Percentiles rank a stretch among this genome's conserved stretches.
These are phyloP conservation scores for Plenodomus biglobosus DNA, from an alignment of 2,329 filamentous ascomycete genomes.

Conservation along the genomic window DNA sequence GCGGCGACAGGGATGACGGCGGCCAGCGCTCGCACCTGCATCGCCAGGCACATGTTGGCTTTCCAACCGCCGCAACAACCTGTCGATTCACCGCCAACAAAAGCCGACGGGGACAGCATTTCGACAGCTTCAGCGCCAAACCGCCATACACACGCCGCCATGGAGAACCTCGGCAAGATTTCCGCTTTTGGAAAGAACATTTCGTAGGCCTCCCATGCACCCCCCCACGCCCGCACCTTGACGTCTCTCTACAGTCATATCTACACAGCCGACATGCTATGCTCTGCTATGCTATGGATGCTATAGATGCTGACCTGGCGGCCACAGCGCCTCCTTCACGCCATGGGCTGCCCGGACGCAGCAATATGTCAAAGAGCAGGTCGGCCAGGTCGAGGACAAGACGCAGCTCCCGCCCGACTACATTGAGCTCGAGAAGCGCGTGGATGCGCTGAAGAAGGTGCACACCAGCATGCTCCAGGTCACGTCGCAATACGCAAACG, in stretches of 20 bases:
- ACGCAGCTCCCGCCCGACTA: slow-evolving; percentile 97
- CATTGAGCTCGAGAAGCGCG: slow-evolving; percentile 96
- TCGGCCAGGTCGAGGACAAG: slow-evolving; percentile 94
- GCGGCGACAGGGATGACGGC: not conserved
- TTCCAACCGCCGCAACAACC: slow-evolving; percentile 15
- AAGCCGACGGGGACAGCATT: too few species aligned
- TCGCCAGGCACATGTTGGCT: slow-evolving; percentile 28
- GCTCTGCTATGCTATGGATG: too few species aligned
- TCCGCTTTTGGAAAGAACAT: slow-evolving; percentile 71
- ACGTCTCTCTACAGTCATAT: too few species aligned
- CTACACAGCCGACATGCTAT: too few species aligned
- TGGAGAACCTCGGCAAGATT: slow-evolving; percentile 76
- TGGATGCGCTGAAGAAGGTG: slow-evolving; percentile 94
- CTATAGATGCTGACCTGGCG: slow-evolving; percentile 43
- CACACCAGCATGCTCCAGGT: slow-evolving; percentile 97
- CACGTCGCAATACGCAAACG: slow-evolving; percentile 95
- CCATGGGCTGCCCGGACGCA: slow-evolving; percentile 92
- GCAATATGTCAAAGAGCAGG: slow-evolving; percentile 97
- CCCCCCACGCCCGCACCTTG: too few species aligned
- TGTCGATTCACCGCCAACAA: slow-evolving; percentile 13
- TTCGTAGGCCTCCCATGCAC: slow-evolving; percentile 51
- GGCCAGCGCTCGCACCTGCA: slow-evolving; percentile 4
- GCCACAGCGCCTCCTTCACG: slow-evolving; percentile 77
- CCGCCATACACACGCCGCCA: slow-evolving; percentile 37
- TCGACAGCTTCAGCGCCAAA: slow-evolving; percentile 5